phyloP scores from a whole-genome alignment of 371 early-diverging fungal genomes.

The Thermomucor indicae-seudaticae region DNA sequence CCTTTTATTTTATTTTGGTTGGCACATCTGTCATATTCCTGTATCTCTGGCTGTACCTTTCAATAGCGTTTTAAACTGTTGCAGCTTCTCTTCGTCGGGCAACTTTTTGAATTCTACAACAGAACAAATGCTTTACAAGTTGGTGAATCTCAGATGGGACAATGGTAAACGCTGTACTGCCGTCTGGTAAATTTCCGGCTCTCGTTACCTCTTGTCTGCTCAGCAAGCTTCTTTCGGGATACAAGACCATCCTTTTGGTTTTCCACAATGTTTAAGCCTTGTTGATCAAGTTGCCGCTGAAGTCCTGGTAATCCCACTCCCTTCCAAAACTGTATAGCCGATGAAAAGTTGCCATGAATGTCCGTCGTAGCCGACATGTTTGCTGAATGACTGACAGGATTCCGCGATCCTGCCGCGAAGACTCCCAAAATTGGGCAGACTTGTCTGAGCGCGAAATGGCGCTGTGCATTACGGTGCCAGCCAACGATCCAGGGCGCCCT shows the following conservation, averaged over 20 bases:
- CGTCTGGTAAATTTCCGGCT: not conserved
- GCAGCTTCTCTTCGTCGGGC: conserved; percentile 73
- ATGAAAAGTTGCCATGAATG: conserved; percentile 42
- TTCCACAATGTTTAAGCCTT: conserved; percentile 76
- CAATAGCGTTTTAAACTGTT: conserved; percentile 66
- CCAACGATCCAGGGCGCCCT: too few species aligned
- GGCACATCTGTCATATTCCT: too few species aligned
- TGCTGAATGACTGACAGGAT: not conserved
- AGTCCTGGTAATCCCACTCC: conserved; percentile 63
- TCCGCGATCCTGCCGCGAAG: too few species aligned
- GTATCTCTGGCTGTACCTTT: conserved; percentile 55
- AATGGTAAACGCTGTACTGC: not conserved
- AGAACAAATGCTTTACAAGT: conserved; percentile 2
- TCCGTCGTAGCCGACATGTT: conserved; percentile 10
- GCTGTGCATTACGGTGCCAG: too few species aligned
- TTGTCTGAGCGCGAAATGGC: too few species aligned
- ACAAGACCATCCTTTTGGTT: conserved; percentile 79
- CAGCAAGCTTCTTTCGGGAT: conserved; percentile 80
- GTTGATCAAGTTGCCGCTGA: conserved; percentile 72
- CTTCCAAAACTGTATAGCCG: conserved; percentile 58
- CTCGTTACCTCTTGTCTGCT: conserved; percentile 77
- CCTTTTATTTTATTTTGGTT: too few species aligned
- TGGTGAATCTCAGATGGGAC: conserved; percentile 3
- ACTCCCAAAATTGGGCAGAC: too few species aligned
- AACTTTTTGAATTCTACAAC: conserved; percentile 78